A percentile compares a stretch with the other conserved stretches of the same genome.
Evolutionary conservation across 2,329 filamentous ascomycete genomes (phyloP).

Genomic region (Fusarium denticulatum): DNA sequence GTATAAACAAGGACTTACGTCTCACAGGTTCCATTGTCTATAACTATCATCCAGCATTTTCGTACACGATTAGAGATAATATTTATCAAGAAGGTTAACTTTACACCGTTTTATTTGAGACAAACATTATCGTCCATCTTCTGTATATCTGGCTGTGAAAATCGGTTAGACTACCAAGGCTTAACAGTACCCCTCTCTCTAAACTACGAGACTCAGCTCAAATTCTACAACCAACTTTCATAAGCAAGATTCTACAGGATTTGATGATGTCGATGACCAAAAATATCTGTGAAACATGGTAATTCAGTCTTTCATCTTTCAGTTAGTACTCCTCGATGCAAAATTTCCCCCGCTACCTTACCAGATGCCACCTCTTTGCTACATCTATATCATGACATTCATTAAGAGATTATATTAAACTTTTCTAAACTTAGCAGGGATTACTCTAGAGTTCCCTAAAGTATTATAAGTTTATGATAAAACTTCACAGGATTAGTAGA

Average conservation of each 20-base stretch:
- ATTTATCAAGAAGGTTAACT: neutral
- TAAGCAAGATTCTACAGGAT: neutral
- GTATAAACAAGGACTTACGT: neutral
- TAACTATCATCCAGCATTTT: neutral
- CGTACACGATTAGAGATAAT: neutral
- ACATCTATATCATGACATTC: neutral
- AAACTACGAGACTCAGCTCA: neutral
- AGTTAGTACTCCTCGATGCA: neutral
- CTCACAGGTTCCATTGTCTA: neutral
- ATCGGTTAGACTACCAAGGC: neutral
- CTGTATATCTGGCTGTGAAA: too few species aligned
- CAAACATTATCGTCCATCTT: neutral
- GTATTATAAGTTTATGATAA: neutral
- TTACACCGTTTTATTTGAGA: neutral
- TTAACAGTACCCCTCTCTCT: neutral
- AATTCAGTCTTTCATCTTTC: neutral
- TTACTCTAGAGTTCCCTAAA: neutral
- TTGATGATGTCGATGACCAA: neutral
- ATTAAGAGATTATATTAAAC: neutral
- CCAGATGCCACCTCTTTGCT: neutral
- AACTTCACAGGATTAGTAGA: neutral
- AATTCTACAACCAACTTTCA: neutral
- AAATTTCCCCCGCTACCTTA: neutral
- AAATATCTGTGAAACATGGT: neutral
- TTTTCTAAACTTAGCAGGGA: neutral